These are phyloP conservation scores for Hanseniaspora meyeri DNA, from an alignment of 805 yeast species.

Conservation along the genomic window DNA sequence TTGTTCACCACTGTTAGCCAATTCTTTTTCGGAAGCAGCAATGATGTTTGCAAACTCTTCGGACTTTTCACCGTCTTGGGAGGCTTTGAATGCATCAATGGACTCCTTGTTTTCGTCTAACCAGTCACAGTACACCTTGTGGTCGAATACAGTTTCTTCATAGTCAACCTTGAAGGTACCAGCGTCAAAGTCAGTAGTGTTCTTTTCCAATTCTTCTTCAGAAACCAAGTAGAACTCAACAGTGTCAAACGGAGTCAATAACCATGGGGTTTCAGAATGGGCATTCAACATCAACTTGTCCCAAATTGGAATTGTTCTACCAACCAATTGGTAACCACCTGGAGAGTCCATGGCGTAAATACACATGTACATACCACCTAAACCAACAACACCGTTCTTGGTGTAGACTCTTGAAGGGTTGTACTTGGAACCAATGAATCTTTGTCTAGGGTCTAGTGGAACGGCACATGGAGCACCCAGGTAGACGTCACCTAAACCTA, in stretches of 20 bases:
- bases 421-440: constrained; percentile 84
- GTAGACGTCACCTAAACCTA: constrained; percentile 94
- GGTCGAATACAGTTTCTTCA: constrained; percentile 70
- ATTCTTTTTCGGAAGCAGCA: constrained; percentile 66
- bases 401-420: constrained; percentile 94
- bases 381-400: constrained; percentile 93
- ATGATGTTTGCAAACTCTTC: constrained; percentile 78
- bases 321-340: constrained; percentile 95
- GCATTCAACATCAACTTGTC: constrained; percentile 74
- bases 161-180: constrained; percentile 71
- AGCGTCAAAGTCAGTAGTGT: constrained; percentile 60
- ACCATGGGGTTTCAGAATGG: constrained; percentile 71
- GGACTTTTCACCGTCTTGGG: constrained; percentile 67
- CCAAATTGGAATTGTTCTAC: constrained; percentile 96
- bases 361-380: constrained; percentile 99
- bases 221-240: constrained; percentile 86
- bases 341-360: constrained; percentile 97
- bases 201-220: constrained; percentile 66
- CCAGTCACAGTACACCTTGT: constrained; percentile 67
- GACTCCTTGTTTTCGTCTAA: constrained; percentile 58
- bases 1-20: constrained; percentile 41
- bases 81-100: constrained; percentile 52
- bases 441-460: constrained; percentile 92
- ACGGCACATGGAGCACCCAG: constrained; percentile 98
- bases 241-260: constrained; percentile 84